These are phyloP conservation scores for Agrocybe praecox DNA, from an alignment of 768 basidiomycete species.

Conservation along the genomic window DNA sequence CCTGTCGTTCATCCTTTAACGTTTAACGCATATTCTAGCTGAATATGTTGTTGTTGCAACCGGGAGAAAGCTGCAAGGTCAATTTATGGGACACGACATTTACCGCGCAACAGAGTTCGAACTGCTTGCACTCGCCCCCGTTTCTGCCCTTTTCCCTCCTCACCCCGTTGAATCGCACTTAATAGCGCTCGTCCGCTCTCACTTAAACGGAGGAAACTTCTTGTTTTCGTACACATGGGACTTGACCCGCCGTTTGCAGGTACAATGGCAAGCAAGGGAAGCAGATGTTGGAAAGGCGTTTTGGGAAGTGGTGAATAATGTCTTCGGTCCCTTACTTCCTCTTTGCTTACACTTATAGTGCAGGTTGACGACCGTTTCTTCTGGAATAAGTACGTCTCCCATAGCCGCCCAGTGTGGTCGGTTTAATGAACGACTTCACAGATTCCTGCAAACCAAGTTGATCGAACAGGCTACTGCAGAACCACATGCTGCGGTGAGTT, in stretches of 20 bases:
- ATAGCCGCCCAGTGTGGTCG: background rate
- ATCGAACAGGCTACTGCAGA: constrained; percentile 48
- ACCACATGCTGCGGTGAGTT: constrained; percentile 57
- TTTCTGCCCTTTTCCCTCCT: constrained; percentile 67
- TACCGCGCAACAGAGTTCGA: constrained; percentile 91
- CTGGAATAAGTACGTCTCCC: constrained; percentile 79
- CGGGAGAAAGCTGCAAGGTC: constrained; percentile 74
- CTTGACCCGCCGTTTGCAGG: constrained; percentile 84
- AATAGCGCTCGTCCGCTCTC: constrained; percentile 82
- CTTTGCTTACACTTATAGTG: background rate
- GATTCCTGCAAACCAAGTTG: constrained; percentile 61
- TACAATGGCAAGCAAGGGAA: constrained; percentile 66
- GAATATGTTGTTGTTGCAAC: constrained; percentile 94
- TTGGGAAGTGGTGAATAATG: constrained; percentile 74
- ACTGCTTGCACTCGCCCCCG: constrained; percentile 80
- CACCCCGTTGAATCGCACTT: constrained; percentile 90
- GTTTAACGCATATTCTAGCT: constrained; percentile 47
- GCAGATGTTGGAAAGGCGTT: constrained; percentile 55
- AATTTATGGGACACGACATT: constrained; percentile 83
- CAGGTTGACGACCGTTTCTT: constrained; percentile 97
- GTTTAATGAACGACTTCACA: constrained; percentile 14
- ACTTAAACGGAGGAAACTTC: constrained; percentile 79
- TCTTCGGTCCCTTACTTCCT: background rate
- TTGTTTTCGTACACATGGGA: constrained; percentile 93
- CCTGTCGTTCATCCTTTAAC: background rate